Base-by-base conservation (phyloP, 352 stramenopile species). In the Elongisporangium prolatum region DNA sequence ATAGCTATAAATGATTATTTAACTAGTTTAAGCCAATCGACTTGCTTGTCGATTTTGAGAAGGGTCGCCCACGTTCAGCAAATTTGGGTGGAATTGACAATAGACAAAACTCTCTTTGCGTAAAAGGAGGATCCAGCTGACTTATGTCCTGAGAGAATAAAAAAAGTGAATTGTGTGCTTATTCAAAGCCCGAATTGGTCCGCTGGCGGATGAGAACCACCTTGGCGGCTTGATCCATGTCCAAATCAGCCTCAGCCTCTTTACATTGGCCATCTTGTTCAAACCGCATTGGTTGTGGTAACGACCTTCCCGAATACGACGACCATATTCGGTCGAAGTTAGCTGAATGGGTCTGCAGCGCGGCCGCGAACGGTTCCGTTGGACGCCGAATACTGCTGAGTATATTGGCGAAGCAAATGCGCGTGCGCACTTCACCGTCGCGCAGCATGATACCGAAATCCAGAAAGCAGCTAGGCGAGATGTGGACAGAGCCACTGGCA, bases 381-480 rank as follows among this genome's bases (percentile, higher is more conserved):
- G 49, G 48, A 40, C 21, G 21, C 44, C 50, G 16, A 48, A 51
- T 14, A 49, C 49, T 44, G 34, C 34, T 44, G 10, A 44, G 34
- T 22, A 64, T 37, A 48, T 44, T 51, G 2, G 59, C 49, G 20
- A 65, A 65, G 24, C 49, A 60, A 21, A 55, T 56, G 44, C 71
- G 63, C 21, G 71, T 77, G 16, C 65, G 68, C 28, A 75, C 64
- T 17, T 50, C 63, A 8, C 59, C 61, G 10, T 63, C 61, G 10
- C 56, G 49, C 21, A 77, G 54, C 40, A 83, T 61, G 34, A 87
- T 63, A 16, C 74, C 77, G 60, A 70, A 72, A 51, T 76, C 74
- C 20, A 84, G 54, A 25, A 77, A 86, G 40, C 54, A 74, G 7
- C 64, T 67, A 28, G 76, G 76, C 48, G 67, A 71, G 9, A 86